Base-by-base conservation (phyloP, 75 land plant genomes). In the Pseudotsuga menziesii region DNA sequence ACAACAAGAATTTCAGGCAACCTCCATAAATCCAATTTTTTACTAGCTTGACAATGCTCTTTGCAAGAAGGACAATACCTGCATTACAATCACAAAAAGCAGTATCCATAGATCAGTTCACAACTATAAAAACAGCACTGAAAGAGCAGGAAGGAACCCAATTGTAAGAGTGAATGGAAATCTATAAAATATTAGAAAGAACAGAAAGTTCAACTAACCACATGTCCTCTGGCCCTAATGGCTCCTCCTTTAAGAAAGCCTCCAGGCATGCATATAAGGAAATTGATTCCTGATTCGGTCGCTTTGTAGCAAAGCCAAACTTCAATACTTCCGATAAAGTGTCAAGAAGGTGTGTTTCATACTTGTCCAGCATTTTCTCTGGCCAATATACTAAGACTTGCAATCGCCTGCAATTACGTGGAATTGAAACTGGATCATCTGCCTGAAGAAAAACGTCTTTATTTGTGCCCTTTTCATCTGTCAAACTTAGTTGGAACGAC, bases 161-260 rank as follows among this genome's bases (percentile, higher is more conserved):
- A 0, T 29, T 29, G 32, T 29, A 29, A 29, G 32, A 0, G 1
- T 29, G 32, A 29, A 29, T 29, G 32, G 32, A 29, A 29, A 29
- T 29, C 32, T 29, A 1, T 29, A 29, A 29, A 29, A 29, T 29
- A 29, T 29, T 29, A 29, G 32, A 29, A 29, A 29, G 32, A 29
- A 29, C 32, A 29, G 32, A 29, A 72, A 7, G 56, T 11, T 6
- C 2, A 56, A 75, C 96, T 88, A 29, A 94, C 97, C 92, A 94
- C 97, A 92, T 94, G 76, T 94, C 97, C 64, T 94, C 97, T 59
- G 94, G 94, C 48, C 94, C 97, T 66, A 94, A 83, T 36, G 97
- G 92, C 84, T 94, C 97, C 82, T 94, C 94, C 78, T 82, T 90
- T 67, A 94, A 75, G 75, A 94, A 94, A n/a, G 92, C 94, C 77